Conservation (phyloP, 75 land plant species). For the Selaginella moellendorffii region DNA sequence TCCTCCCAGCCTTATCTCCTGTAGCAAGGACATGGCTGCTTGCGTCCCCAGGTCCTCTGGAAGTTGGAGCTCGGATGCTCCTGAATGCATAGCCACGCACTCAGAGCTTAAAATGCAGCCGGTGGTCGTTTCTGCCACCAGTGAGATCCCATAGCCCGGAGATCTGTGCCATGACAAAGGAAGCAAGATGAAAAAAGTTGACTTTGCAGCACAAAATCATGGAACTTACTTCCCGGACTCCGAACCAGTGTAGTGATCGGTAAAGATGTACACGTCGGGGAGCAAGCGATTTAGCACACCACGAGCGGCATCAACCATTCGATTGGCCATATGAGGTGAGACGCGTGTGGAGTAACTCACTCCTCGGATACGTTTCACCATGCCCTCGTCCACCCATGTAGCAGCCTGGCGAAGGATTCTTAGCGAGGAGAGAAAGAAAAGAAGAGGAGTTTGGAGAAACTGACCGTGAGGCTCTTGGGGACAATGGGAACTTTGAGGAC, state of each 20-base stretch:
- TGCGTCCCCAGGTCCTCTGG: conserved; percentile 70
- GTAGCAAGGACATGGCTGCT: conserved; percentile 52
- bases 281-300: conserved; percentile 64
- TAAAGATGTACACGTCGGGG: conserved; percentile 84
- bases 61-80: conserved; percentile 28
- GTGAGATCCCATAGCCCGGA: conserved; percentile 88
- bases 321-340: conserved; percentile 58
- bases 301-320: conserved; percentile 72
- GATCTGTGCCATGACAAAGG: conserved; percentile 38
- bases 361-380: conserved; percentile 92
- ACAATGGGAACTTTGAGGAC: conserved; percentile 52
- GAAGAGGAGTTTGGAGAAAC: conserved; percentile 1
- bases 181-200: not conserved
- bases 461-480: conserved; percentile 43
- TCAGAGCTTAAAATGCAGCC: conserved; percentile 81
- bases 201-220: not conserved
- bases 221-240: conserved; percentile 81
- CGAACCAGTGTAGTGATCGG: conserved; percentile 65
- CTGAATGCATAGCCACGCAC: conserved; percentile 30
- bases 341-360: conserved; percentile 67
- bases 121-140: conserved; percentile 84
- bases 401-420: conserved; percentile 35
- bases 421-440: not conserved
- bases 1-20: conserved; percentile 88
- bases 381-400: conserved; percentile 78